phyloP scores from a whole-genome alignment of 1,284 basidiomycete species.

The Chondrostereum purpureum region DNA sequence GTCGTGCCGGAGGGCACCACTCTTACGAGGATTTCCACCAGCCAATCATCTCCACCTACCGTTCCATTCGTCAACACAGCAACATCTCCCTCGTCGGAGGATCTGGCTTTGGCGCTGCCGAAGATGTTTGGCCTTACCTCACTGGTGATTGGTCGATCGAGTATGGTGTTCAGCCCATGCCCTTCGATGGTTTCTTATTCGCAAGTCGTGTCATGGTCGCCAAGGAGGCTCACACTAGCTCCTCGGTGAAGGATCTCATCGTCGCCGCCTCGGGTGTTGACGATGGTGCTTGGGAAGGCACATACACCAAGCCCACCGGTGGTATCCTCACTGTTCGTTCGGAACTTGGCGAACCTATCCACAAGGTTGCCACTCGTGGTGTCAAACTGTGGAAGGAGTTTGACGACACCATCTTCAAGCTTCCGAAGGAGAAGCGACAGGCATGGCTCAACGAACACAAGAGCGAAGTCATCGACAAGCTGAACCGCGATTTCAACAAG shows the following conservation, averaged over 20 bases:
- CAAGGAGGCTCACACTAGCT: conserved; percentile 93
- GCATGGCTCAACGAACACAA: conserved; percentile 86
- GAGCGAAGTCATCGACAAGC: conserved; percentile 84
- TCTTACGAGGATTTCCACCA: conserved; percentile 99
- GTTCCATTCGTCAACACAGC: conserved; percentile 79
- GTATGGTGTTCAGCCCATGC: conserved; percentile 93
- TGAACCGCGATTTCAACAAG: conserved; percentile 96
- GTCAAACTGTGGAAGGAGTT: conserved; percentile 99
- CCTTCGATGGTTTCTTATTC: conserved; percentile 96
- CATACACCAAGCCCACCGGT: conserved; percentile 91
- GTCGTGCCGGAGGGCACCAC: conserved; percentile 98
- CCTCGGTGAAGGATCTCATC: conserved; percentile 94
- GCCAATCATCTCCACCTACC: conserved; percentile 88
- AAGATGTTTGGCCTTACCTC: conserved; percentile 96
- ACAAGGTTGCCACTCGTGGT: conserved; percentile 95
- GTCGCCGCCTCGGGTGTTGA: conserved; percentile 91
- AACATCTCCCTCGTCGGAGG: conserved; percentile 93
- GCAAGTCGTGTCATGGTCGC: conserved; percentile 97
- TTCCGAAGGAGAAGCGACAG: conserved; percentile 91
- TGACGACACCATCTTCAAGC: conserved; percentile 91
- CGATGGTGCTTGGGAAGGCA: conserved; percentile 91
- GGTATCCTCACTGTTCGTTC: conserved; percentile 96
- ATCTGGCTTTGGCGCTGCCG: conserved; percentile 94
- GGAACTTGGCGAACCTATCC: conserved; percentile 97
- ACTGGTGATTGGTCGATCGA: conserved; percentile 92